A percentile compares a stretch with the other conserved stretches of the same genome.
Evolutionary conservation across 2,329 filamentous ascomycete species (phyloP).

Genomic region (Corinectria fuckeliana): DNA sequence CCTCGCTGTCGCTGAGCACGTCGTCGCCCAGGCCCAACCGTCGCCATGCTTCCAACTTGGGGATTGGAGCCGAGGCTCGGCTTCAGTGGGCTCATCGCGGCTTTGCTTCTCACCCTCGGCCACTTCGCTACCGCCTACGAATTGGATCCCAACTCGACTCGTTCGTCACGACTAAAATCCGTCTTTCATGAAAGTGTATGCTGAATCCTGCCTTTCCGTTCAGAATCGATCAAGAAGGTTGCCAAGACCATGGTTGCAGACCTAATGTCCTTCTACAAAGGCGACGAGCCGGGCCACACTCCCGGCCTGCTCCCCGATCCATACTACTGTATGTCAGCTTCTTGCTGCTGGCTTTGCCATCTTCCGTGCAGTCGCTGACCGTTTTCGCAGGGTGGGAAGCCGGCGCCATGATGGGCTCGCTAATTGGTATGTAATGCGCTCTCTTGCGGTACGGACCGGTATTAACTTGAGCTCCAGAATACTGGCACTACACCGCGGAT

Average conservation of each 20-base stretch:
- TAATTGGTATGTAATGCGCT: constrained; percentile 55
- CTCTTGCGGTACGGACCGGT: not conserved
- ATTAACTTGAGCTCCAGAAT: constrained; percentile 55
- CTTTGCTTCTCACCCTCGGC: constrained; percentile 35
- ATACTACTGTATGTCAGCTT: constrained; percentile 57
- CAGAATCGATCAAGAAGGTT: constrained; percentile 58
- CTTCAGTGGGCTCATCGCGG: constrained; percentile 29
- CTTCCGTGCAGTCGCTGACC: constrained; percentile 3
- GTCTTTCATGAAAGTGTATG: not conserved
- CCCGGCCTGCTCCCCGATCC: constrained; percentile 60
- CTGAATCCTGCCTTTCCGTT: constrained; percentile 2
- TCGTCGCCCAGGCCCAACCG: constrained; percentile 20
- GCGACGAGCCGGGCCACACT: constrained; percentile 56
- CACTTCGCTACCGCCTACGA: constrained; percentile 43
- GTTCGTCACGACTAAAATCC: constrained; percentile 33
- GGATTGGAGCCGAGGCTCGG: constrained; percentile 18
- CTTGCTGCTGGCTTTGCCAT: not conserved
- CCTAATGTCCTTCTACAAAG: constrained; percentile 52
- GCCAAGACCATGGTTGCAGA: constrained; percentile 59
- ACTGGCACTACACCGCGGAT: constrained; percentile 85
- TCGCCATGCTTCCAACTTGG: constrained; percentile 31
- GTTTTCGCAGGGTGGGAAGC: constrained; percentile 68
- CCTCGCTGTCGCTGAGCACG: constrained; percentile 28
- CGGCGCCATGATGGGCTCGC: constrained; percentile 72
- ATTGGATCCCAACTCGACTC: constrained; percentile 46